phyloP scores from a whole-genome alignment of 1,284 basidiomycete species.

The Naganishia liquefaciens region DNA sequence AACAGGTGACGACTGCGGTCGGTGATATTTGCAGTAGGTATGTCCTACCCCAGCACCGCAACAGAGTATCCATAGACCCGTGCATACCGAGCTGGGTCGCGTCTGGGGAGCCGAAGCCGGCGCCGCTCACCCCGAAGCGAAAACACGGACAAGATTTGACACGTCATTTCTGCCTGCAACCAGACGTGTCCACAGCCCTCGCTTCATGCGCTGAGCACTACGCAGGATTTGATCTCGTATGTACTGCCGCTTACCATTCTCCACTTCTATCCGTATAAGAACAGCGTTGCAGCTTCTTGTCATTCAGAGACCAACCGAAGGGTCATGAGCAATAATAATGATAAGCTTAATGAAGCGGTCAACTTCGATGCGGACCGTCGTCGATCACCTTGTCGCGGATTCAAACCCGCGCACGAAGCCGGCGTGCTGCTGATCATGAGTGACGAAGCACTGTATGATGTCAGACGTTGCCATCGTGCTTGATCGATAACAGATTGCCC shows the following conservation, averaged over 20 bases:
- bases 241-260: neutral
- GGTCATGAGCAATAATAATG: no score
- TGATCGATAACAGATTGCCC: neutral
- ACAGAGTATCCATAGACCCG: no score
- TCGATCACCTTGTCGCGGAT: no score
- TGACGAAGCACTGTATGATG: neutral
- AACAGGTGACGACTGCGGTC: neutral
- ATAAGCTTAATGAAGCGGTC: no score
- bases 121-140: conserved; percentile 5
- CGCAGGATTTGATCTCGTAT: no score
- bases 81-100: neutral
- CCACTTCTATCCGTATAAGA: no score
- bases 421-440: neutral
- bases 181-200: no score
- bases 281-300: no score
- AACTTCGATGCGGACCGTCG: neutral
- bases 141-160: neutral
- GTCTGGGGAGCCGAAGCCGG: no score
- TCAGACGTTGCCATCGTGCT: conserved; percentile 6
- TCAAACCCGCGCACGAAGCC: neutral
- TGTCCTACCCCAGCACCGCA: neutral
- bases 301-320: no score
- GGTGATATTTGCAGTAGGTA: neutral
- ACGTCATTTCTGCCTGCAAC: neutral
- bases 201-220: no score